Conservation (phyloP, 768 basidiomycete species). For the Lenzites betulinus region DNA sequence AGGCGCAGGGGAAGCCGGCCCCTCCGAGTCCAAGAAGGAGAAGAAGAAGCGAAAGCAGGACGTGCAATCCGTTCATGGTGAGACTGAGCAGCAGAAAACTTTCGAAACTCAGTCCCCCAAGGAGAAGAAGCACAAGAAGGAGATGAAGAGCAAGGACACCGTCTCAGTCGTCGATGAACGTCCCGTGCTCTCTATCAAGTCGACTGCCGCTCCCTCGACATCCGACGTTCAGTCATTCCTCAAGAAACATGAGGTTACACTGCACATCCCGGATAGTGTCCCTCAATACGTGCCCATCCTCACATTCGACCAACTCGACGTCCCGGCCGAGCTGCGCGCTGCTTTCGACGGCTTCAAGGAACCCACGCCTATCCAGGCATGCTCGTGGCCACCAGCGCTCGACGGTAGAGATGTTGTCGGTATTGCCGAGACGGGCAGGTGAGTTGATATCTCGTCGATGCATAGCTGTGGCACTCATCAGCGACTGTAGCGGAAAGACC, state of each 20-base stretch:
- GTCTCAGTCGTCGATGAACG: constrained; percentile 20
- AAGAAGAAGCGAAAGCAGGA: constrained; percentile 40
- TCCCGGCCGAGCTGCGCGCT: constrained; percentile 60
- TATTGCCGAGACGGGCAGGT: constrained; percentile 95
- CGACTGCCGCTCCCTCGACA: constrained; percentile 28
- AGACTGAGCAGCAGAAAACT: constrained; percentile 15
- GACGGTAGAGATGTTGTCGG: constrained; percentile 87
- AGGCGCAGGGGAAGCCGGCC: constrained; percentile 11
- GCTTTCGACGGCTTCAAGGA: constrained; percentile 76
- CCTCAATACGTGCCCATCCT: constrained; percentile 63
- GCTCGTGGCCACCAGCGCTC: constrained; percentile 89
- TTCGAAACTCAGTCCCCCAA: constrained; percentile 17
- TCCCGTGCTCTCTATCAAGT: constrained; percentile 26
- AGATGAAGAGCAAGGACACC: constrained; percentile 34
- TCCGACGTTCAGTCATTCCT: constrained; percentile 66
- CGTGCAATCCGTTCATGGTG: constrained; percentile 25
- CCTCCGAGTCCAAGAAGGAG: constrained; percentile 37
- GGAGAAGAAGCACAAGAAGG: constrained; percentile 38
- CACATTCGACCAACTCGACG: constrained; percentile 70
- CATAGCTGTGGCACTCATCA: not conserved
- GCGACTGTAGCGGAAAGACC: constrained; percentile 79
- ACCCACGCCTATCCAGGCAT: constrained; percentile 95
- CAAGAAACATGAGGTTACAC: constrained; percentile 68
- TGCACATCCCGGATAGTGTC: constrained; percentile 54
- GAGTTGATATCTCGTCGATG: constrained; percentile 7